These are phyloP conservation scores for Solanum medicagineum DNA, from an alignment of 257 asterid genomes.

Conservation along the genomic window DNA sequence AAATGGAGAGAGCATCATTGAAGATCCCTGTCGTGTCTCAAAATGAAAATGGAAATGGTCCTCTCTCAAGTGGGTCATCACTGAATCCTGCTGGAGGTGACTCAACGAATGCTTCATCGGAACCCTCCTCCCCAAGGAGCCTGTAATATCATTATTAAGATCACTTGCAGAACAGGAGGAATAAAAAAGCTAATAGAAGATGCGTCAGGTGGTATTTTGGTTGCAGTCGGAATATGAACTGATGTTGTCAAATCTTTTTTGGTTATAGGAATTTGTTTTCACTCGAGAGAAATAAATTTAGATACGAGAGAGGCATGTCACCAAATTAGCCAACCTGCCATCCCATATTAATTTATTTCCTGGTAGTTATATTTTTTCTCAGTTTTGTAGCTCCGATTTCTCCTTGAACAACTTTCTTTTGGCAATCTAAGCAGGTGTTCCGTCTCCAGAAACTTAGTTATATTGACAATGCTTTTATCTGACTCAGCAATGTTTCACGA, in stretches of 20 bases:
- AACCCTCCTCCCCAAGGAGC: slow-evolving; percentile 43
- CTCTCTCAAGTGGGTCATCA: slow-evolving; percentile 9
- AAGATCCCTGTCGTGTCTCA: slow-evolving; percentile 48
- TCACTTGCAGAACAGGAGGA: neutral
- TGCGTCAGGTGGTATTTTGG: neutral
- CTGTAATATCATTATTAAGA: slow-evolving; percentile 12
- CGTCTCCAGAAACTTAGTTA: neutral
- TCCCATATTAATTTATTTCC: neutral
- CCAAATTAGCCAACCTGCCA: neutral
- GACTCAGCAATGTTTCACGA: neutral
- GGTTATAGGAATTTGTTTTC: neutral
- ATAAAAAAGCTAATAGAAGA: neutral
- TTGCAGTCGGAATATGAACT: neutral
- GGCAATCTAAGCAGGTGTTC: neutral
- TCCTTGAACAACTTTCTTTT: neutral
- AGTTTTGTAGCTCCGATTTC: neutral
- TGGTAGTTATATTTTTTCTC: neutral
- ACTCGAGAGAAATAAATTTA: neutral
- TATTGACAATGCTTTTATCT: neutral
- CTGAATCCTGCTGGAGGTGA: slow-evolving; percentile 28
- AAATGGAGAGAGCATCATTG: slow-evolving; percentile 76
- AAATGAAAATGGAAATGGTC: slow-evolving; percentile 21
- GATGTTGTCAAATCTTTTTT: neutral
- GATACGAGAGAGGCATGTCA: neutral
- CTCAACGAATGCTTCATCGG: slow-evolving; percentile 27